These are phyloP conservation scores for Trichoderma guizhouense DNA, from an alignment of 2,329 filamentous ascomycete species.

Conservation along the genomic window DNA sequence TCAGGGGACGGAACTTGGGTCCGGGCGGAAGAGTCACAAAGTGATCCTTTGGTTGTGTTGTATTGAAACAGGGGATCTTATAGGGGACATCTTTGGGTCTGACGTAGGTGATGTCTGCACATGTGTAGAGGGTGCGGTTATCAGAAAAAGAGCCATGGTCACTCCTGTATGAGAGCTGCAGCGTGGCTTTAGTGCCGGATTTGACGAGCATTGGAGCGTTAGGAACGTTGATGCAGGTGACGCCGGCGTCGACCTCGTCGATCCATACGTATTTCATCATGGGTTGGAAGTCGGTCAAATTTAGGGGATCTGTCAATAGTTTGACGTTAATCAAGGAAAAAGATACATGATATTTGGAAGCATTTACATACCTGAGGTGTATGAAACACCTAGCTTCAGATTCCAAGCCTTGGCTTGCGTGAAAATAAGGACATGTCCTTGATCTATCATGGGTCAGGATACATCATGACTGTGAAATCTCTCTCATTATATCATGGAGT, in stretches of 20 bases:
- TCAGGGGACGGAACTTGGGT: not conserved
- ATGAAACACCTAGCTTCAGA: not conserved
- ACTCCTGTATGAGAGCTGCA: constrained; percentile 47
- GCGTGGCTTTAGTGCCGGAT: constrained; percentile 41
- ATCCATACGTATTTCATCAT: not conserved
- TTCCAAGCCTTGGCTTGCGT: not conserved
- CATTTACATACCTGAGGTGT: not conserved
- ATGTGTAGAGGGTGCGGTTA: constrained; percentile 46
- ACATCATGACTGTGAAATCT: not conserved
- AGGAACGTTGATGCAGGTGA: constrained; percentile 43
- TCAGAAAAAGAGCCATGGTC: constrained; percentile 41
- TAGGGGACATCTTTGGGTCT: not conserved
- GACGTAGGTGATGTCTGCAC: constrained; percentile 43
- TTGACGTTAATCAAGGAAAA: not conserved
- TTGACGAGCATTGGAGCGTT: constrained; percentile 32
- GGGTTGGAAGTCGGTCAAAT: not conserved
- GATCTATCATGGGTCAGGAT: not conserved
- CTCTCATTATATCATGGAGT: not conserved
- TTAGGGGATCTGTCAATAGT: not conserved
- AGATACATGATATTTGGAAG: not conserved
- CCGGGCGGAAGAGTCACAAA: not conserved
- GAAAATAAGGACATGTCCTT: not conserved
- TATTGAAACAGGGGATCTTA: not conserved
- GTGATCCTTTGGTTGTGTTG: not conserved
- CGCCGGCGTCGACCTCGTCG: constrained; percentile 38